Percentiles rank a stretch among this genome's conserved stretches.
phyloP scores from a whole-genome alignment of 495 filamentous ascomycete species.

The Xylaria scruposa region DNA sequence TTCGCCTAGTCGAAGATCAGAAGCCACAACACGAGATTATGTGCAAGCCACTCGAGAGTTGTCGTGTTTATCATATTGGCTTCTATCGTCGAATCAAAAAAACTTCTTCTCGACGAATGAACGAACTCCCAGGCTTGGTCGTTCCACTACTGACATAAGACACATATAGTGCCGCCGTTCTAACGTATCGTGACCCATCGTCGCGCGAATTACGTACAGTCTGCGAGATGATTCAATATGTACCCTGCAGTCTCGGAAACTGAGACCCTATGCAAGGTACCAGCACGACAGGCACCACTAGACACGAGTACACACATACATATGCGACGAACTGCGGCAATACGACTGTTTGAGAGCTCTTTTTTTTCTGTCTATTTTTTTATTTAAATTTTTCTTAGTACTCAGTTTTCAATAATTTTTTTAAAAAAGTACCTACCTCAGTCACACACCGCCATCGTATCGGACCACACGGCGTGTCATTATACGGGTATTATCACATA shows the following conservation, averaged over 20 bases:
- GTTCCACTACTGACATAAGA: neutral
- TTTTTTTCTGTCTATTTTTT: no score
- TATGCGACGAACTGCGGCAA: no score
- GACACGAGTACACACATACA: neutral
- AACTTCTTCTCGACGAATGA: neutral
- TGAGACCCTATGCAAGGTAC: neutral
- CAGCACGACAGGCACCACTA: neutral
- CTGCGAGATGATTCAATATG: neutral
- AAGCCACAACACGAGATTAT: slow-evolving; percentile 4
- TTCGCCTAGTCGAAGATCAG: neutral
- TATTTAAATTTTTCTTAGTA: no score
- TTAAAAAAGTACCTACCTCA: no score
- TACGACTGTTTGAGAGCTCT: no score
- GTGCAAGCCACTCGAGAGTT: slow-evolving; percentile 18
- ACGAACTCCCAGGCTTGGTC: no score
- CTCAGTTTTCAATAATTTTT: no score
- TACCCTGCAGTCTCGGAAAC: neutral
- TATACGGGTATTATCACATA: slow-evolving; percentile 8
- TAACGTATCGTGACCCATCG: neutral
- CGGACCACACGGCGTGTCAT: slow-evolving; percentile 16
- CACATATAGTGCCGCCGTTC: neutral
- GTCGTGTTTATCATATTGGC: slow-evolving; percentile 17
- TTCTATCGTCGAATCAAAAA: neutral
- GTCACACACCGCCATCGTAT: neutral
- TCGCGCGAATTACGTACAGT: neutral